These are phyloP conservation scores for Stentor coeruleus DNA, from an alignment of 73 alveolate genomes.

Conservation along the genomic window DNA sequence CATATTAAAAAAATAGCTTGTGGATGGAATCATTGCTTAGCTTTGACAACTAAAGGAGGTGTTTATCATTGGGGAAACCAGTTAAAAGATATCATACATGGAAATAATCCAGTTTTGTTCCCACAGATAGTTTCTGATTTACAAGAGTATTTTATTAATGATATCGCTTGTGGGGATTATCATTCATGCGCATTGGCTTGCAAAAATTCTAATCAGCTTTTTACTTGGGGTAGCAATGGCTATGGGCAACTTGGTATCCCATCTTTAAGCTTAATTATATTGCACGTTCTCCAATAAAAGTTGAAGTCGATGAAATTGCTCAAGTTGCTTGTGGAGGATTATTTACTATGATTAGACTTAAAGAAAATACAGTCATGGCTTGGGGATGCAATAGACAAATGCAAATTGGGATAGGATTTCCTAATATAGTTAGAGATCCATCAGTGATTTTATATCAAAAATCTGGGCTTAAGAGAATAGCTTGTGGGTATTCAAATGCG, in stretches of 20 bases:
- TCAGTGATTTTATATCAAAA: too few species aligned
- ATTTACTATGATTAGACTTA: neutral
- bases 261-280: neutral
- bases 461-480: too few species aligned
- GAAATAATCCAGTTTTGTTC: neutral
- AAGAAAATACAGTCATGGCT: neutral
- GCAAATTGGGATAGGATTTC: neutral
- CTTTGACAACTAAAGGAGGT: neutral
- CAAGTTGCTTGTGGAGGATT: neutral
- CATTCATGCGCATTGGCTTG: neutral
- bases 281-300: neutral
- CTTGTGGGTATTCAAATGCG: too few species aligned
- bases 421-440: too few species aligned
- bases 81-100: neutral
- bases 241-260: neutral
- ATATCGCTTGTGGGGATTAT: neutral
- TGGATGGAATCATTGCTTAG: neutral
- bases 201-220: neutral
- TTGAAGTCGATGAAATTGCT: neutral
- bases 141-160: neutral
- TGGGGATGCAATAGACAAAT: slow-evolving; percentile 4
- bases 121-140: neutral
- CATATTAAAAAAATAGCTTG: neutral
- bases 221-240: slow-evolving; percentile 5
- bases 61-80: slow-evolving; percentile 3